Conservation (phyloP, 1,284 basidiomycete species). For the Pseudozyma hubeiensis region DNA sequence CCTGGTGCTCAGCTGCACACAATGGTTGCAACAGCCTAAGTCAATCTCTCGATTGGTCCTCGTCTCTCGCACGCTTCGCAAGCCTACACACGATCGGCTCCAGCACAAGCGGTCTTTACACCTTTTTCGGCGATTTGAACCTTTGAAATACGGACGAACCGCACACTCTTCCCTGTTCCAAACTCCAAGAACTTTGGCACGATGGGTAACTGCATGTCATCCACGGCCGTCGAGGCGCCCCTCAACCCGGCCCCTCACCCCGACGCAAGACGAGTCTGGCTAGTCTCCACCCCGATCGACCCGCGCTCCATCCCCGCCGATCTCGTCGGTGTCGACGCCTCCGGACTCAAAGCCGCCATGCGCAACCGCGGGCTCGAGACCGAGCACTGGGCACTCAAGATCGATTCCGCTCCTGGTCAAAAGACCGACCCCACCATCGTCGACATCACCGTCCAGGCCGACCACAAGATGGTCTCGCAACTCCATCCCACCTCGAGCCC, state of each 20-base stretch:
- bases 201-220: constrained; percentile 59
- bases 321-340: constrained; percentile 42
- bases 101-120: too few species aligned
- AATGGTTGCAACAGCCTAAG: too few species aligned
- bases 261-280: constrained; percentile 35
- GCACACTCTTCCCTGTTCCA: not conserved
- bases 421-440: constrained; percentile 33
- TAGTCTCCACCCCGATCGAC: constrained; percentile 39
- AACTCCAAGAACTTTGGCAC: not conserved
- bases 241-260: constrained; percentile 33
- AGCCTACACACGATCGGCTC: too few species aligned
- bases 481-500: constrained; percentile 27
- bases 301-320: constrained; percentile 29
- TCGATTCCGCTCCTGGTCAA: constrained; percentile 15
- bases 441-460: constrained; percentile 38
- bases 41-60: too few species aligned
- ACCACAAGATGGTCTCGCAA: constrained; percentile 17
- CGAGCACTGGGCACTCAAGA: constrained; percentile 51
- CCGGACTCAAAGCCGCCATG: constrained; percentile 44
- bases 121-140: too few species aligned
- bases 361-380: constrained; percentile 46
- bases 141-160: too few species aligned
- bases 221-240: constrained; percentile 20
- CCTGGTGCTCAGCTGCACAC: too few species aligned
- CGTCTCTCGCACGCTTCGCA: too few species aligned